Base-by-base conservation (phyloP, 345 rosid species). In the Diplotaxis tenuifolia region DNA sequence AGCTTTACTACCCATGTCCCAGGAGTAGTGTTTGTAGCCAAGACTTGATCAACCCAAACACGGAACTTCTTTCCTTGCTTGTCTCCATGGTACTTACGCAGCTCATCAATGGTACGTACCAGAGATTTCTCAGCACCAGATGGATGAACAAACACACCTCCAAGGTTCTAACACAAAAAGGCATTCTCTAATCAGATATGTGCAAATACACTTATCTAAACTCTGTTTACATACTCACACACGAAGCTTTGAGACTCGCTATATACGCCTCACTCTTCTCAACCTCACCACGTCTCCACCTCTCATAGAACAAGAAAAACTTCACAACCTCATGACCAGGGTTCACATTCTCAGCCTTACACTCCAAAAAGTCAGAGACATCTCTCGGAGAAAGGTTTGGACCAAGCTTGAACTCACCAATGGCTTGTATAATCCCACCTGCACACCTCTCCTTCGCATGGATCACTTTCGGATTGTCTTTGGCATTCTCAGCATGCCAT, bases 381-480 rank as follows among this genome's bases (percentile, higher is more conserved):
- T 95, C 99, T 77, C 99, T 89, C 1, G 97, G 94, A 76, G 97
- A 87, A 64, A 82, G 83, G 74, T 83, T 87, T 36, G 98, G 88
- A 81, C 99, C 98, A 22, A 95, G 92, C 62, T 78, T 80, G 80
- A 95, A 95, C 78, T 90, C 88, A 66, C 97, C 97, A 50, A 95
- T 86, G 61, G 99, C 98, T 81, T 95, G 82, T 28, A 95, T 83
- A 70, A 92, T 95, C 71, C 98, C 99, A 38, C 87, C 83, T 1
- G 98, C 99, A 82, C 99, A 95, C 79, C 92, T 86, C 81, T 89
- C 96, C 29, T 81, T 81, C 4, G 97, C 96, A 77, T 90, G 99
- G 67, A 90, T 82, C 64, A 92, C 83, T 76, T 89, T 90, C 10
- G 93, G 86, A 72, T 92, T 92, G 72, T 75, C 68, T 81, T 90